Evolutionary conservation across 495 filamentous ascomycete genomes (phyloP), one percentile per base, ranked within the genome.

Genomic region (Paragyromitra xinjiangensis): DNA sequence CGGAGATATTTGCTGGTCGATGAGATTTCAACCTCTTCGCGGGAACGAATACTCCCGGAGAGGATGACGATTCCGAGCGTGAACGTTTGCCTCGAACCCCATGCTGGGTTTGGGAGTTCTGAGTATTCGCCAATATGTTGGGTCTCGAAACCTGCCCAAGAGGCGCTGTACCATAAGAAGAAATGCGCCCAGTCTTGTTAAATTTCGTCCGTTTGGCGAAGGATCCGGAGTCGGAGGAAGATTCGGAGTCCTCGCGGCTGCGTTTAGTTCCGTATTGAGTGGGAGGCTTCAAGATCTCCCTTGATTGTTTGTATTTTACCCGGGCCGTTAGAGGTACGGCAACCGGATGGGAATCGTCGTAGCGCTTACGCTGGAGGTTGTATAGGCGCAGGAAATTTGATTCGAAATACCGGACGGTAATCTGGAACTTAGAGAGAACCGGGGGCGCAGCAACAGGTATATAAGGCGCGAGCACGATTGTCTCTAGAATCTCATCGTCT

Each of bases 1-100:
- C 56, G 3, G 24, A 61, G 56, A 61, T 61, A 42, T 42, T 63
- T 63, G 59, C 59, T 3, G 59, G 22, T 6, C 59, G 16, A 24
- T 11, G 37, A 22, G 37, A 3, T n/a, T 63, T 19, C 39, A 42
- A 22, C 37, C 39, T 63, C 7, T 63, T 63, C 16, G 7, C 7
- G 8, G 16, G 39, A 3, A 22, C 5, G 19, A 19, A n/a, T 22
- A 22, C 37, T 4, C 44, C 59, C n/a, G 59, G 22, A 44, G 5
- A 56, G 7, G 53, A 56, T 16, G 56, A 61, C 5, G 29, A 34
- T 16, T 63, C 59, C 59, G 59, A 63, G 37, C n/a, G 12, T 40
- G 34, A 19, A 1, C 39, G 59, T n/a, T 63, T 63, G 34, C 16
- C 2, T 9, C 29, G 44, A 22, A 16, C 19, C 3, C 14, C 16